A percentile compares a stretch with the other conserved stretches of the same genome.
Conservation (phyloP, 495 filamentous ascomycete species). For the Alectoria sarmentosa region DNA sequence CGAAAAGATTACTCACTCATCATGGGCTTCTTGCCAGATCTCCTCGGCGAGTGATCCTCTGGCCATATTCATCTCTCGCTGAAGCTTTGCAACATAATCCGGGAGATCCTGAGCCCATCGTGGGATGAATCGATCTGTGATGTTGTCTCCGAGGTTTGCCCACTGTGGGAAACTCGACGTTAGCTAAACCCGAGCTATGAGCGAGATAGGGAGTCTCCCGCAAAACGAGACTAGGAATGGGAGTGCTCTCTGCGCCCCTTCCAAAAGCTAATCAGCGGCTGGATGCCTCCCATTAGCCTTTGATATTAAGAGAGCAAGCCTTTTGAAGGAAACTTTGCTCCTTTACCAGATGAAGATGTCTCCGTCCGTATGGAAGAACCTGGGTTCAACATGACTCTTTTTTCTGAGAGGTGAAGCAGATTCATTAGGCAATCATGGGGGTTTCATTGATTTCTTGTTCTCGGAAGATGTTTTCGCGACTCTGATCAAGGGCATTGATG, state of each 20-base stretch:
- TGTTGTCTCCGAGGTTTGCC: constrained; percentile 53
- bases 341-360: not conserved
- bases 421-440: not conserved
- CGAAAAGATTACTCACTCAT: too few species aligned
- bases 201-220: not conserved
- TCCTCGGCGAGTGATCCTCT: constrained; percentile 84
- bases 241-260: not conserved
- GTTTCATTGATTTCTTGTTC: not conserved
- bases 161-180: constrained; percentile 33
- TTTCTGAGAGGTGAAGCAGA: not conserved
- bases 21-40: constrained; percentile 86
- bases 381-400: not conserved
- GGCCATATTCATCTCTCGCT: constrained; percentile 76
- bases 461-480: not conserved
- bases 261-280: not conserved
- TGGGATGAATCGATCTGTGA: constrained; percentile 65
- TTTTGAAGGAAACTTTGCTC: not conserved
- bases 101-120: constrained; percentile 76
- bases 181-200: not conserved
- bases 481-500: not conserved
- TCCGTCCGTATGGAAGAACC: not conserved
- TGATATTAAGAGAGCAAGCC: not conserved
- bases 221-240: too few species aligned
- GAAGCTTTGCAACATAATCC: constrained; percentile 72
- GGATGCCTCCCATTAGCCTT: too few species aligned